Evolutionary conservation across 2,329 filamentous ascomycete species (phyloP), one percentile per base, ranked within the genome.

Genomic region (Cladophialophora carrionii): DNA sequence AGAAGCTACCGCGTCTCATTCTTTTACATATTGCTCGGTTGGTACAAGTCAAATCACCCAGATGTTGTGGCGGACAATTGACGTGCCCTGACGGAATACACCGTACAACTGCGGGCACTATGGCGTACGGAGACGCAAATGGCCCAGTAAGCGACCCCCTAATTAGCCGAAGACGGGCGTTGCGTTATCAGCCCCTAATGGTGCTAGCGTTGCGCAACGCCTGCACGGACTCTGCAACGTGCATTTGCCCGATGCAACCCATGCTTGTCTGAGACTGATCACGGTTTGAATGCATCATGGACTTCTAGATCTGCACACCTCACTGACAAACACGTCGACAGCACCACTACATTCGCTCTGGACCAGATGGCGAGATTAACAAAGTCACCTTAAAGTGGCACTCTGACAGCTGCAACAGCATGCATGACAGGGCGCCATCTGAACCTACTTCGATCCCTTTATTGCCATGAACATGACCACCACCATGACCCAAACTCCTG

Each of bases 401-500:
- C 34, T 31, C 37, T 31, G 10, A 49, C 57, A 63, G 48, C 57
- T 60, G 57, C 53, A 20, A 53, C 37, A 67, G 29, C 57, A 54
- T 10, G 31, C 57, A 54, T 10, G 31, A 61, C 24, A 43, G 46
- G 60, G 53, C 24, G 17, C 24, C 24, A 48, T 14, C 49, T 29
- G 20, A 12, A 59, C 53, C 24, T 24, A 63, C 32, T 22, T 53
- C 68, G 22, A 57, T 64, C 56, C 63, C 43, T 63, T 61, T 43
- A 14, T 37, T 6, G 26, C n/a, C n/a, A 53, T 52, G 64, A 66
- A 57, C 57, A 70, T 70, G 68, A 70, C 61, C 55, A 70, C 69
- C 8, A 72, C 68, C 24, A 72, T 72, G 70, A 71, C 69, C 51
- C 66, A 71, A 54, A 57, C 66, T 64, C 66, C 69, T 43, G 69